Evolutionary conservation across 2,329 filamentous ascomycete species (phyloP), one percentile per base, ranked within the genome.

Genomic region (Bipolaris sorokiniana): DNA sequence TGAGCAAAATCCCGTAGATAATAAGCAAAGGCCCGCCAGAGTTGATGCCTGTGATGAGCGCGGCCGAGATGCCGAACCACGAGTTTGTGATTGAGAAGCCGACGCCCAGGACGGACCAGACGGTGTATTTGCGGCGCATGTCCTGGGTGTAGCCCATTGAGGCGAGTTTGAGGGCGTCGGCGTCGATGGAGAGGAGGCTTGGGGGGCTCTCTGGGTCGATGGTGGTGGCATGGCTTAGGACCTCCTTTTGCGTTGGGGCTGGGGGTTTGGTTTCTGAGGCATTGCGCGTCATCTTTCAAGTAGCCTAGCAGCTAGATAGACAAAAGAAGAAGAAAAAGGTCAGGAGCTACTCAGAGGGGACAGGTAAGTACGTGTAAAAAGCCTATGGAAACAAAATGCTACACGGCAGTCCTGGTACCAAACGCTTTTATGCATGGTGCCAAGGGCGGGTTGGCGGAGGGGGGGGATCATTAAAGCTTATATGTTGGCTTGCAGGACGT

Each of bases 61-160:
- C 79, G 7, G 80, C 78, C 1, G 79, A 80, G 49, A 83, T 81
- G 48, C 79, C 81, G 58, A 81, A 82, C 81, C 81, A 83, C 1
- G 79, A 81, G 59, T 83, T 83, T 26, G 80, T 82, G 52, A 83
- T 76, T 7, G 78, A 81, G 64, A 82, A 83, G 9, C 81, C 80
- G 11, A 82, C 79, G n/a, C 80, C 81, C 3, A 83, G 73, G 36
- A 83, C 74, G 0, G 80, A 81, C 63, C 79, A 73, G n/a, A 82
- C 74, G 33, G 76, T 79, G 69, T 80, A 82, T 56, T 83, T 82
- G 37, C 81, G 76, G 54, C 69, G 72, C 73, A 81, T 75, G 51
- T 81, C 79, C 61, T 82, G 81, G 2, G 71, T 74, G 61, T 82
- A 82, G 16, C 81, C 81, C 79, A 83, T 81, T 48, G 77, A 73